Base-by-base conservation (phyloP, 352 stramenopile genomes). In the Pythium vanterpoolii region DNA sequence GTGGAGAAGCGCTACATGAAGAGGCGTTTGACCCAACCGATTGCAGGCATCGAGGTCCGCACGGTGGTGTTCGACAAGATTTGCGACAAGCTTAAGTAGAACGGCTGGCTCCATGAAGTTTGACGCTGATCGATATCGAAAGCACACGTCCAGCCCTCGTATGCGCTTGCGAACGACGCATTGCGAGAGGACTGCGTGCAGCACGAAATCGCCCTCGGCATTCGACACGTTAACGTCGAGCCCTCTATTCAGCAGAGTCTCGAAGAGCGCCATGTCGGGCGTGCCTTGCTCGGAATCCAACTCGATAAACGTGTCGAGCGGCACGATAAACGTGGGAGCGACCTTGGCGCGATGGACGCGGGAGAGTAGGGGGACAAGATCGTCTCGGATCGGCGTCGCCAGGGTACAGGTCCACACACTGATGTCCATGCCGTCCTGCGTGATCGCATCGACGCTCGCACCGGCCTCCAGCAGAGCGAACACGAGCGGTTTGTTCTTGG, bases 1-100 rank as follows among this genome's bases (percentile, higher is more conserved):
- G 60, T 88, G 75, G 16, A 92, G 38, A n/a, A 93, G 39, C 2
- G 79, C 75, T 34, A 89, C 46, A 30, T 93, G 84, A 14, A 93
- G 64, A 0, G 79, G 63, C 16, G 82, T 90, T 24, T 90, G 84
- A 0, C 79, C 82, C 11, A 87, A 47, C 0, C 51, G 56, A 26
- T 92, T 93, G 67, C 68, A 89, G 13, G 66, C 74, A 40, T 92
- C 73, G 16, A 90, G 34, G 31, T 87, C 60, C 1, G 75, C 73
- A 11, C 40, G 26, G 39, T 84, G 52, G 0, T 43, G 44, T 38
- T 86, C 60, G 1, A 91, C 56, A 16, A 87, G 45, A 21, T 50
- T 18, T 0, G 45, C 46, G 6, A 85, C 66, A 5, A 73, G 62
- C n/a, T 55, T 18, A 31, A 69, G 23, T 2, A 76, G 31, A 16